Percentiles rank a stretch among this genome's conserved stretches.
Conservation (phyloP, 2,329 filamentous ascomycete species). For the Nemania sp. region DNA sequence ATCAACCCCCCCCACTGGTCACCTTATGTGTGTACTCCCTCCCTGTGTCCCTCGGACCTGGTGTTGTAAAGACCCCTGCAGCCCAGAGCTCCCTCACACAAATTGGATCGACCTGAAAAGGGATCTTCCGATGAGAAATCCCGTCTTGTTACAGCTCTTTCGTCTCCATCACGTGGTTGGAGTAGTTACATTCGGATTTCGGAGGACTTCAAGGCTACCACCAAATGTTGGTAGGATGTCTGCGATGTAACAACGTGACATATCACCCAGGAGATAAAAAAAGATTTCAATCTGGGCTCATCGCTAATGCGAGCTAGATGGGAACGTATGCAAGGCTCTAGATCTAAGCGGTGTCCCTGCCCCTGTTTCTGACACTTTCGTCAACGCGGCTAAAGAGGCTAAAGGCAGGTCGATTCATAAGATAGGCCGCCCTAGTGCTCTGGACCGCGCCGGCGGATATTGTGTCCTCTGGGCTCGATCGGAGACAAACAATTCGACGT, state of each 20-base stretch:
- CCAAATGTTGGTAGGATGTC: slow-evolving; percentile 18
- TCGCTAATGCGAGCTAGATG: slow-evolving; percentile 26
- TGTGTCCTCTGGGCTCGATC: slow-evolving; percentile 36
- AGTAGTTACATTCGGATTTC: slow-evolving; percentile 38
- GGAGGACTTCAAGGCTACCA: slow-evolving; percentile 31
- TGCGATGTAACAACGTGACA: slow-evolving; percentile 33
- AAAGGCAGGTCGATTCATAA: slow-evolving; percentile 42
- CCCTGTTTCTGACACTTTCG: slow-evolving; percentile 39
- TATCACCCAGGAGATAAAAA: slow-evolving; percentile 31
- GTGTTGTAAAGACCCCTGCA: slow-evolving; percentile 24
- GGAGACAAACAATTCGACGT: slow-evolving; percentile 40
- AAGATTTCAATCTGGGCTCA: slow-evolving; percentile 31
- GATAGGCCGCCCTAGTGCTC: slow-evolving; percentile 40
- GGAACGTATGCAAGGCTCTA: slow-evolving; percentile 36
- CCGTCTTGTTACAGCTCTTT: slow-evolving; percentile 32
- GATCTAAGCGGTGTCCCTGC: slow-evolving; percentile 33
- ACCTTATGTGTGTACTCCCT: too few species aligned
- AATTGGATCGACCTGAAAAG: slow-evolving; percentile 22
- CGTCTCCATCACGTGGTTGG: slow-evolving; percentile 39
- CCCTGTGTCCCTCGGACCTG: slow-evolving; percentile 22
- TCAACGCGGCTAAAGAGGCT: slow-evolving; percentile 50
- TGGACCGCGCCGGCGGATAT: slow-evolving; percentile 37
- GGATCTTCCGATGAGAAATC: slow-evolving; percentile 17
- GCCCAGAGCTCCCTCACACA: slow-evolving; percentile 28
- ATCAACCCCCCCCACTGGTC: too few species aligned